Evolutionary conservation across 306 rosid species (phyloP).

Genomic region (Quercus parvula): DNA sequence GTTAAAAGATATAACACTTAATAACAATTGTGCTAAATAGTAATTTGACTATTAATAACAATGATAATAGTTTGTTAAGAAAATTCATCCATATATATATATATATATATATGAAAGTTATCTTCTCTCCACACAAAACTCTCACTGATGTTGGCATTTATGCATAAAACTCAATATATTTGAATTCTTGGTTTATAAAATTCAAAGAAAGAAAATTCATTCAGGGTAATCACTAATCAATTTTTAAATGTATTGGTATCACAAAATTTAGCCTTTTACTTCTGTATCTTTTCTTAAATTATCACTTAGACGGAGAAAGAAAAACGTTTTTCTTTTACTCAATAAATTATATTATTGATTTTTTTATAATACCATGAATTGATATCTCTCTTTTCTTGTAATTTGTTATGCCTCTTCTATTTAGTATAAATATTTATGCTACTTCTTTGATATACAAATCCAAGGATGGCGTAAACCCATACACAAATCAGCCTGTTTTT

Average conservation of each 20-base stretch:
- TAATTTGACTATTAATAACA: neutral
- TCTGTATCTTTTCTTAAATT: neutral
- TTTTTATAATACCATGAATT: too few species aligned
- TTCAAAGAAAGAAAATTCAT: neutral
- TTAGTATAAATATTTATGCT: neutral
- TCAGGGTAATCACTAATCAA: neutral
- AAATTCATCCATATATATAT: too few species aligned
- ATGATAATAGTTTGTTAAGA: too few species aligned
- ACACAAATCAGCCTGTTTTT: constrained; percentile 1
- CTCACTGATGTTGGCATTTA: neutral
- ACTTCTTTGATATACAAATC: neutral
- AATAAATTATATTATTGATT: too few species aligned
- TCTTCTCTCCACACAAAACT: neutral
- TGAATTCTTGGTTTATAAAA: neutral
- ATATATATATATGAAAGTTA: too few species aligned
- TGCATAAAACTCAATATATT: neutral
- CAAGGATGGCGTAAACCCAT: neutral
- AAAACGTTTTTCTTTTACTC: neutral
- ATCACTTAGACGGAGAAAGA: neutral
- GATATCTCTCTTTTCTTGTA: neutral
- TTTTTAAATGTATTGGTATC: too few species aligned
- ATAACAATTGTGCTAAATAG: neutral
- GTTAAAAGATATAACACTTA: neutral
- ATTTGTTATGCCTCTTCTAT: neutral
- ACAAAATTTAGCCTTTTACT: neutral